Base-by-base conservation (phyloP, 164 flowering plant genomes). In the Amborella trichopoda region DNA sequence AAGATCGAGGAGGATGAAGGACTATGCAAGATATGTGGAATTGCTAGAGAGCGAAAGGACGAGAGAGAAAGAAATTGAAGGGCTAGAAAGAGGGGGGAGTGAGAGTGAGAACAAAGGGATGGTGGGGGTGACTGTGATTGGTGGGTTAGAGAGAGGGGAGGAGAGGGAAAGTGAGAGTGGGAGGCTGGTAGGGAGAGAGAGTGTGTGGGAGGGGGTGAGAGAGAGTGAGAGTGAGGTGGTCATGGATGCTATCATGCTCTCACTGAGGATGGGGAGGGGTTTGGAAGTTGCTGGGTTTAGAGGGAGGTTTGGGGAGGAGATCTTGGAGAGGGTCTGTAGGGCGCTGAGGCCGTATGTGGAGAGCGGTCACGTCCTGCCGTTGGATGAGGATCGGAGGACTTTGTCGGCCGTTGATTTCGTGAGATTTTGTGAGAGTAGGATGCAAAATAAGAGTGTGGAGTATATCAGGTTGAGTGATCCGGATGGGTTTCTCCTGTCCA, bases 401-500 rank as follows among this genome's bases (percentile, higher is more conserved):
- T 21, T 91, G 19, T 11, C 55, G 26, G 68, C 56, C 12, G 63
- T 68, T 49, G 77, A 76, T 46, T 56, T 70, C 28, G 54, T 54
- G 23, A 38, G 54, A n/a, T 19, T 69, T 53, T 2, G 66, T 30
- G 41, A 61, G 2, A 23, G 53, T 49, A 67, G 60, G 25, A 52
- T 44, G 5, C 42, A 53, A 40, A 54, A 58, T 27, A 54, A 42
- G 25, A 19, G 39, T 27, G 2, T 64, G 22, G 76, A 69, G 1
- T 73, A 59, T 52, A 55, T 84, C 22, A 62, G 94, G 67, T 79
- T 87, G 4, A 80, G 95, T 58, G 96, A 91, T 59, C 99, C 96
- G 10, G 88, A 82, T 52, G 94, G 96, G 40, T 91, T 91, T 52
- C 81, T 87, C 22, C 55, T 87, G n/a, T 91, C 98, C 3, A 91